A percentile compares a stretch with the other conserved stretches of the same genome.
phyloP scores from a whole-genome alignment of 306 rosid species.

The Hippophae rhamnoides region DNA sequence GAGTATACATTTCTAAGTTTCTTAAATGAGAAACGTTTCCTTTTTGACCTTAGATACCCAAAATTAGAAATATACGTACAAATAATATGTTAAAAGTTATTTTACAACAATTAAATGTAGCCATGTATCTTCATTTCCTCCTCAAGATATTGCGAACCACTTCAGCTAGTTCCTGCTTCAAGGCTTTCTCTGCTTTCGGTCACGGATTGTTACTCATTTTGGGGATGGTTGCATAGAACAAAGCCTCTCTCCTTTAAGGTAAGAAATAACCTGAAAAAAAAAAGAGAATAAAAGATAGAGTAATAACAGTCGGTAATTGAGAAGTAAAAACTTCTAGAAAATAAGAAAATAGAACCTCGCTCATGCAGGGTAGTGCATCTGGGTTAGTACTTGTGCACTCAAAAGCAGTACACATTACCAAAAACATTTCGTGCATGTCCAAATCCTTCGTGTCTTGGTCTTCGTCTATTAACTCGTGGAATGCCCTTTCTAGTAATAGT shows the following conservation, averaged over 20 bases:
- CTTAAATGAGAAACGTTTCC: no score
- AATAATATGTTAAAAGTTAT: no score
- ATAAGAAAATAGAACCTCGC: conserved; percentile 8
- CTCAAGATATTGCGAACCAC: no score
- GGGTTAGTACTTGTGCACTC: conserved; percentile 13
- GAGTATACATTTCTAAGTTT: no score
- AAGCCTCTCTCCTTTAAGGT: conserved; percentile 15
- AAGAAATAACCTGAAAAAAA: conserved; percentile 13
- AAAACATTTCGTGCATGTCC: conserved; percentile 16
- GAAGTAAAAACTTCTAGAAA: background rate
- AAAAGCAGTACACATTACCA: conserved; percentile 14
- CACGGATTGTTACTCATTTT: no score
- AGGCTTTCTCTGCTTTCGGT: no score
- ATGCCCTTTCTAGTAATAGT: conserved; percentile 12
- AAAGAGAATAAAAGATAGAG: background rate
- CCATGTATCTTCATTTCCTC: no score
- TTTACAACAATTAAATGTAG: no score
- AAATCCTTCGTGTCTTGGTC: conserved; percentile 7
- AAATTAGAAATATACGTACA: no score
- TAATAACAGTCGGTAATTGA: background rate
- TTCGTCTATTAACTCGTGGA: conserved; percentile 17
- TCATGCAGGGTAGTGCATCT: conserved; percentile 14
- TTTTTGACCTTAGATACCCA: no score
- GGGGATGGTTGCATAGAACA: conserved; percentile 17
- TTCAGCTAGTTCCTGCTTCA: no score